Conservation (phyloP, 352 stramenopile genomes). For the Phytopythium montanum region DNA sequence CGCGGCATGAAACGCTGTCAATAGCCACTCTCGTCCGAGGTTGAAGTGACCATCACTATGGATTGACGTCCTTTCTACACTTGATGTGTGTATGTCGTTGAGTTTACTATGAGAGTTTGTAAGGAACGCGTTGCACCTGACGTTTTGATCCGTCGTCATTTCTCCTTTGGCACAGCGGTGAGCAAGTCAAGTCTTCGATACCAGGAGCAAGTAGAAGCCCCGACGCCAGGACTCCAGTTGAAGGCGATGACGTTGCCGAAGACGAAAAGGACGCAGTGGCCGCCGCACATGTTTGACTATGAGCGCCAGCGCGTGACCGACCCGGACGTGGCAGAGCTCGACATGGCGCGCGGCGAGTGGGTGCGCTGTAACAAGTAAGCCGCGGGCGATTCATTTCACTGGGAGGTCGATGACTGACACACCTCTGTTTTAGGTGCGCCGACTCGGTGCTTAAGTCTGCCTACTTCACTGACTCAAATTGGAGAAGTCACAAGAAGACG, state of each 20-base stretch:
- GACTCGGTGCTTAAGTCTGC: constrained; percentile 31
- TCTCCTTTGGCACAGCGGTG: not conserved
- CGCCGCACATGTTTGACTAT: constrained; percentile 50
- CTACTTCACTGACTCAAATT: constrained; percentile 17
- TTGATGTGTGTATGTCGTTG: constrained; percentile 20
- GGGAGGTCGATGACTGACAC: not conserved
- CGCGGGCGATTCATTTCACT: not conserved
- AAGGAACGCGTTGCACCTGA: not conserved
- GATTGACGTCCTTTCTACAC: constrained; percentile 2
- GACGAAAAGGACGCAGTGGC: constrained; percentile 20
- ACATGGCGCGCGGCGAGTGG: constrained; percentile 40
- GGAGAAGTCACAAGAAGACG: constrained; percentile 25
- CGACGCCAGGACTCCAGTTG: too few relatives aligned
- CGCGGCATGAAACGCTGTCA: not conserved
- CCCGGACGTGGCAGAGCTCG: constrained; percentile 29
- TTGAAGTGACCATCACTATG: constrained; percentile 64
- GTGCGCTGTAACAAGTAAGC: constrained; percentile 44
- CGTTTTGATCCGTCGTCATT: not conserved
- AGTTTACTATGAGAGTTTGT: too few relatives aligned
- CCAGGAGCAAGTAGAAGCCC: not conserved
- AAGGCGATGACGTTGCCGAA: not conserved
- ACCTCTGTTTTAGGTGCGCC: constrained; percentile 19
- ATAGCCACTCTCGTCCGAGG: not conserved
- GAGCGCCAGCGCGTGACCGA: constrained; percentile 31
- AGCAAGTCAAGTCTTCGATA: not conserved